Conservation (phyloP, 805 yeast genomes). For the Candida taoyuanica region DNA sequence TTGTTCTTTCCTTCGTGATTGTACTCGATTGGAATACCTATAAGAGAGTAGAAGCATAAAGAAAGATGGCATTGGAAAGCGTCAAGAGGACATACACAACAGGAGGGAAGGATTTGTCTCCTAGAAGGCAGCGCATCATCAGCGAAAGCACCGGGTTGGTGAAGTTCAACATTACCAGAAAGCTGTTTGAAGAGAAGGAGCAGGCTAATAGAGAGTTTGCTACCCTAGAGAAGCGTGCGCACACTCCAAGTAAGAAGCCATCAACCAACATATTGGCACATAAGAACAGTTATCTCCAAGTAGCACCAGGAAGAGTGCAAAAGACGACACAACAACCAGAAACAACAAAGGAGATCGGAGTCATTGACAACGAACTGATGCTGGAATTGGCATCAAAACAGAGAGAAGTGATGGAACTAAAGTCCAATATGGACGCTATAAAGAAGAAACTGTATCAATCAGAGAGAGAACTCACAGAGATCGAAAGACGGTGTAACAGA, state of each 20-base stretch:
- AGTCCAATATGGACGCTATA: slow-evolving; percentile 33
- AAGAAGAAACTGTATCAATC: slow-evolving; percentile 36
- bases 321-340: too few species aligned
- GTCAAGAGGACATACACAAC: slow-evolving; percentile 5
- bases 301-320: slow-evolving; percentile 3
- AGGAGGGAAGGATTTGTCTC: slow-evolving; percentile 5
- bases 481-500: slow-evolving; percentile 32
- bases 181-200: slow-evolving; percentile 13
- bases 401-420: slow-evolving; percentile 45
- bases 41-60: too few species aligned
- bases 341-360: slow-evolving; percentile 1
- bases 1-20: too few species aligned
- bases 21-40: too few species aligned
- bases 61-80: slow-evolving; percentile 8
- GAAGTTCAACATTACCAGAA: slow-evolving; percentile 32
- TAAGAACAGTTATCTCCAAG: slow-evolving; percentile 7
- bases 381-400: slow-evolving; percentile 47
- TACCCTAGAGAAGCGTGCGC: slow-evolving; percentile 8
- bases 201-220: slow-evolving; percentile 16
- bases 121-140: slow-evolving; percentile 34
- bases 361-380: slow-evolving; percentile 25
- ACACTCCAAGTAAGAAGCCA: slow-evolving; percentile 2
- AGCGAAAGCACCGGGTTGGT: slow-evolving; percentile 50
- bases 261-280: slow-evolving; percentile 1
- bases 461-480: slow-evolving; percentile 33